Base-by-base conservation (phyloP, 352 stramenopile genomes). In the Phytophthora niederhauseri region DNA sequence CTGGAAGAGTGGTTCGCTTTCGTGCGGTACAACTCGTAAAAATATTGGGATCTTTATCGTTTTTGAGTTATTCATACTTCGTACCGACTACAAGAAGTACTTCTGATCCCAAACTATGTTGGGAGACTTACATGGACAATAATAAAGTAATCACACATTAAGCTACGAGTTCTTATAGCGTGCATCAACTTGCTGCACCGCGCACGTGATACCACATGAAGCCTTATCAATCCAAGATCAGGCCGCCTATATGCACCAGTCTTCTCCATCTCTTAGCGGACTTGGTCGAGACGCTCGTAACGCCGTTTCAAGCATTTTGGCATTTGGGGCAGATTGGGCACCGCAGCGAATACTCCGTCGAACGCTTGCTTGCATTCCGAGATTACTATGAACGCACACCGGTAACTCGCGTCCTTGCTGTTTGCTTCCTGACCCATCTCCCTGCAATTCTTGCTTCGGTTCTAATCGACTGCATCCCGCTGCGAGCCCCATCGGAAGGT, bases 1-100 rank as follows among this genome's bases (percentile, higher is more conserved):
- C n/a, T n/a, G n/a, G n/a, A n/a, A n/a, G n/a, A 66, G 66, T 63
- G 4, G 26, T 0, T 30, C 26, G 26, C 26, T 30, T 30, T 30
- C 26, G 6, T 6, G n/a, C n/a, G n/a, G n/a, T n/a, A 30, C 26
- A 6, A 4, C 26, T 30, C n/a, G n/a, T n/a, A n/a, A n/a, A n/a
- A n/a, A n/a, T n/a, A n/a, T 30, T 4, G 26, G 3, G 3, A 4
- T 30, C 26, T 30, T 30, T 30, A 30, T 4, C 26, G 26, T 6
- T 2, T 30, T 30, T n/a, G 26, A 7, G 26, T 30, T 30, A 30
- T 30, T 30, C 26, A 7, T 6, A 4, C 26, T n/a, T n/a, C n/a
- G n/a, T n/a, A n/a, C n/a, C n/a, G n/a, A n/a, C n/a, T n/a, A n/a
- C n/a, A n/a, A n/a, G n/a, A n/a, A n/a, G n/a, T n/a, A 2, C 26